phyloP scores from a whole-genome alignment of 164 flowering plant species.

The Litsea cubeba region DNA sequence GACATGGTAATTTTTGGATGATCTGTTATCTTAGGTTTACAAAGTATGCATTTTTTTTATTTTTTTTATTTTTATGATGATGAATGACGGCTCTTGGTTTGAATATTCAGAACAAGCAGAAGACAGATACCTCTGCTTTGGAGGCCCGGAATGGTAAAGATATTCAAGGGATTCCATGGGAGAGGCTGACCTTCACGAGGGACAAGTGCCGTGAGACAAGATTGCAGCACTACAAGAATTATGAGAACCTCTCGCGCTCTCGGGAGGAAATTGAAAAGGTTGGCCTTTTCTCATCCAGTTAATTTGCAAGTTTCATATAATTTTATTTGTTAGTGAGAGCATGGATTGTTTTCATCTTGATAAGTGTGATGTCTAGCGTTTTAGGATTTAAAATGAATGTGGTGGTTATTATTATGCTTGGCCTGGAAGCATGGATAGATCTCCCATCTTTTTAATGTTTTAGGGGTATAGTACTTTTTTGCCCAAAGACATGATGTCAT shows the following conservation, averaged over 20 bases:
- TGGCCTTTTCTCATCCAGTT: neutral
- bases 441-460: neutral
- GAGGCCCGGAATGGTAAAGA: slow-evolving; percentile 92
- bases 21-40: neutral
- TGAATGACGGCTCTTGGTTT: neutral
- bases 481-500: no score
- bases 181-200: slow-evolving; percentile 65
- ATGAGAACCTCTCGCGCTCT: slow-evolving; percentile 48
- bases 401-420: neutral
- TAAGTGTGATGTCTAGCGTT: neutral
- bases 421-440: neutral
- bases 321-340: neutral
- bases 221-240: slow-evolving; percentile 73
- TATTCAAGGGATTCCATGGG: slow-evolving; percentile 96
- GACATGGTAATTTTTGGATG: slow-evolving; percentile 34
- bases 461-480: no score
- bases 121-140: slow-evolving; percentile 74
- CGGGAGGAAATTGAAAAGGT: slow-evolving; percentile 60
- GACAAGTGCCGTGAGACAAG: slow-evolving; percentile 75
- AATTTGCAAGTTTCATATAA: neutral
- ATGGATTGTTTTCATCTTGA: neutral
- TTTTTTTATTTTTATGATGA: no score
- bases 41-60: neutral
- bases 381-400: neutral
- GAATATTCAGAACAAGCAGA: slow-evolving; percentile 40